phyloP scores from a whole-genome alignment of 306 rosid genomes.

The Begonia loranthoides region DNA sequence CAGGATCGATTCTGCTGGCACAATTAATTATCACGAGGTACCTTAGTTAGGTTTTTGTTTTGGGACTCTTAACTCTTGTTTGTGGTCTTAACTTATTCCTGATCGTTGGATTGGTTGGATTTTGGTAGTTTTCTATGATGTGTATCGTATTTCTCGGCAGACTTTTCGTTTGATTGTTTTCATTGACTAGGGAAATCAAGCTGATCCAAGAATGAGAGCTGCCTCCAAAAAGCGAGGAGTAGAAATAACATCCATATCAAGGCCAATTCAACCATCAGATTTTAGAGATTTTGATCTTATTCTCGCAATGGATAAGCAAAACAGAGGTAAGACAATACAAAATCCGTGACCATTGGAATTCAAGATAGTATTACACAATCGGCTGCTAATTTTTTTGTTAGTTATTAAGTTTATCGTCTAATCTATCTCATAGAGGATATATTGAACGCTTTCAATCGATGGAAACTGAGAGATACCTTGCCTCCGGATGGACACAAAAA shows the following conservation, averaged over 20 bases:
- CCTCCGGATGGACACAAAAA: constrained; percentile 68
- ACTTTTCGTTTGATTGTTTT: constrained; percentile 5
- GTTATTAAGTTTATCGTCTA: constrained; percentile 3
- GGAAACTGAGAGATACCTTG: constrained; percentile 45
- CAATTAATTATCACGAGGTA: constrained; percentile 77
- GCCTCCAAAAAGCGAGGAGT: constrained; percentile 78
- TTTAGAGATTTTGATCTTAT: constrained; percentile 73
- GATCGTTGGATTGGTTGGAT: too few relatives aligned
- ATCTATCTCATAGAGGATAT: constrained; percentile 45
- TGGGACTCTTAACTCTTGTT: background rate
- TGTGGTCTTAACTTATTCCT: background rate
- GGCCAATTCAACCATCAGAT: constrained; percentile 75
- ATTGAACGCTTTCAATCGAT: constrained; percentile 46
- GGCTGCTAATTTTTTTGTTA: too few relatives aligned
- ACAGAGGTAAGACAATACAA: constrained; percentile 36
- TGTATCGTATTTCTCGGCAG: background rate
- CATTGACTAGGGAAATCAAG: constrained; percentile 55
- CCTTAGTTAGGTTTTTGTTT: background rate
- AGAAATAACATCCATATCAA: constrained; percentile 61
- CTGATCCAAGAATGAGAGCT: constrained; percentile 89
- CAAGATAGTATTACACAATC: background rate
- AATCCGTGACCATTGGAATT: background rate
- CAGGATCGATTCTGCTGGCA: constrained; percentile 75
- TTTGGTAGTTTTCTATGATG: background rate
- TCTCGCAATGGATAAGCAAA: constrained; percentile 85